Conservation (phyloP, 2,329 filamentous ascomycete genomes). For the Lecanicillium sp. region DNA sequence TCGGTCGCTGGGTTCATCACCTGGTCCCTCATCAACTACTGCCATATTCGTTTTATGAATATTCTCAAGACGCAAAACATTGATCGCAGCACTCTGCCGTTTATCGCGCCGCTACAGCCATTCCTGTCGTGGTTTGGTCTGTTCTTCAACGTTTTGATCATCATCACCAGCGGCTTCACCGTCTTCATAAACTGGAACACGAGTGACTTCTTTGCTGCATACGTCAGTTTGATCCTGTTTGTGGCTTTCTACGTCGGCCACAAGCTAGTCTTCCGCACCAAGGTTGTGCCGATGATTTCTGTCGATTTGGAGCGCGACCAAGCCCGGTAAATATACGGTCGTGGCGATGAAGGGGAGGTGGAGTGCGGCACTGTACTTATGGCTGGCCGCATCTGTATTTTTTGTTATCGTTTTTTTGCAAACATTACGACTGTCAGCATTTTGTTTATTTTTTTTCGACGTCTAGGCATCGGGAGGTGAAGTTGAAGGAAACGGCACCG, state of each 20-base stretch:
- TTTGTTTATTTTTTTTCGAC: background rate
- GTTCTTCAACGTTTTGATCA: slow-evolving; percentile 58
- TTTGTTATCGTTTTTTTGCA: slow-evolving; percentile 4
- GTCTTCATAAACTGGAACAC: slow-evolving; percentile 59
- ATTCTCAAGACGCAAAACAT: slow-evolving; percentile 52
- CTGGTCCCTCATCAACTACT: slow-evolving; percentile 61
- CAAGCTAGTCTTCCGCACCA: slow-evolving; percentile 44
- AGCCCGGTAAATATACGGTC: slow-evolving; percentile 7
- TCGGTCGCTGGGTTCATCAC: slow-evolving; percentile 64
- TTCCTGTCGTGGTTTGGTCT: slow-evolving; percentile 61
- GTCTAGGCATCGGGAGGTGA: background rate
- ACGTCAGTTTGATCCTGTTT: slow-evolving; percentile 60
- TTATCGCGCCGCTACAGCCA: slow-evolving; percentile 56
- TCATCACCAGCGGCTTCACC: slow-evolving; percentile 63
- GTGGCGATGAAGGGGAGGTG: background rate
- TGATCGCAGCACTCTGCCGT: slow-evolving; percentile 52
- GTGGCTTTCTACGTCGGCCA: slow-evolving; percentile 53
- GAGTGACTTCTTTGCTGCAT: slow-evolving; percentile 56
- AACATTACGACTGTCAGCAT: background rate
- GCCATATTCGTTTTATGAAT: slow-evolving; percentile 61
- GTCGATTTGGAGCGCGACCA: slow-evolving; percentile 29
- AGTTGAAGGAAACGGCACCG: background rate
- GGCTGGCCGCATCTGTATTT: slow-evolving; percentile 1
- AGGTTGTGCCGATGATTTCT: slow-evolving; percentile 30
- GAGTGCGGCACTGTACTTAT: background rate